Conservation (phyloP, 2,329 filamentous ascomycete genomes). For the Calonectria naviculata region DNA sequence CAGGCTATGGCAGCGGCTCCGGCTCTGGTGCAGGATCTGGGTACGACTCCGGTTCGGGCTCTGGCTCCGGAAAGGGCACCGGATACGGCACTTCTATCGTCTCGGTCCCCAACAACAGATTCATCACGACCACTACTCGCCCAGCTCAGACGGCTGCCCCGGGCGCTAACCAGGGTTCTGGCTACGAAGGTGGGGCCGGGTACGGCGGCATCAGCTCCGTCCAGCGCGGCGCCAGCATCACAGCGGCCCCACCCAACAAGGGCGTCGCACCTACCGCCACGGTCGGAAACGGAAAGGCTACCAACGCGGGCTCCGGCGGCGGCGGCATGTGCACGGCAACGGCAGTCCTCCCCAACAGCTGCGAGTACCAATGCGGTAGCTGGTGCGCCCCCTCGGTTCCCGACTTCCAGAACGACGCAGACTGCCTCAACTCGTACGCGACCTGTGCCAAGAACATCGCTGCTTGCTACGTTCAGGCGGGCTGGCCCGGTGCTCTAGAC, state of each 20-base stretch:
- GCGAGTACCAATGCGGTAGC: constrained; percentile 65
- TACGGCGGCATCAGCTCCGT: not conserved
- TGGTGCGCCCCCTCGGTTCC: constrained; percentile 65
- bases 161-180: not conserved
- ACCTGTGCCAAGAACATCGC: constrained; percentile 59
- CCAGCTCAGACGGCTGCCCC: not conserved
- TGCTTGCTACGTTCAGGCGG: constrained; percentile 63
- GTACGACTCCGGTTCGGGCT: not conserved
- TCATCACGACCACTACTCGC: not conserved
- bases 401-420: constrained; percentile 54
- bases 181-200: not conserved
- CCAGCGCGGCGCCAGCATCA: not conserved
- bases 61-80: not conserved
- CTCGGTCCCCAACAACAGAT: not conserved
- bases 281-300: not conserved
- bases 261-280: not conserved
- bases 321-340: constrained; percentile 61
- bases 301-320: constrained; percentile 19
- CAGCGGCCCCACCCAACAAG: not conserved
- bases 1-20: not conserved
- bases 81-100: not conserved
- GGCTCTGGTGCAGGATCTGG: not conserved
- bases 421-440: constrained; percentile 56
- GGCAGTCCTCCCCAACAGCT: constrained; percentile 55
- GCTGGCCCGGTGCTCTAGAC: constrained; percentile 59